Conservation (phyloP, 306 rosid species). For the Trichosanthes truncata region DNA sequence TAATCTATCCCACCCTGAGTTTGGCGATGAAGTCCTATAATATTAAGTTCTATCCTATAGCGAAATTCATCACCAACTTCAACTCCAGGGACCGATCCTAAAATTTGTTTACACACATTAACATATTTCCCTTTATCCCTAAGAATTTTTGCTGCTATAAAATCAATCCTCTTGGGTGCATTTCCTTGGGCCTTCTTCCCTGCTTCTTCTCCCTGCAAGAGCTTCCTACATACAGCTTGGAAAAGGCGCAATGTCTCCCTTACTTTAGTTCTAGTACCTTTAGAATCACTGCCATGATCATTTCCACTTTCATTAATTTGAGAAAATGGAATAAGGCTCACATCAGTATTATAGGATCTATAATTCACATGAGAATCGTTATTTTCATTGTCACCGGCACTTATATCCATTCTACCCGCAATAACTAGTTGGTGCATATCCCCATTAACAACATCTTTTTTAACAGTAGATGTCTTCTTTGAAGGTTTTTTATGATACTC, state of each 20-base stretch:
- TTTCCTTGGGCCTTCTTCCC: slow-evolving; percentile 24
- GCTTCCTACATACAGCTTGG: slow-evolving; percentile 66
- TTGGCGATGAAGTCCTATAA: slow-evolving; percentile 76
- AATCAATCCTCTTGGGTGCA: slow-evolving; percentile 44
- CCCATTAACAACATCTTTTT: slow-evolving; percentile 15
- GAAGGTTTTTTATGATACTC: slow-evolving; percentile 19
- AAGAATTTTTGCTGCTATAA: slow-evolving; percentile 39
- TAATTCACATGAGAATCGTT: slow-evolving; percentile 13
- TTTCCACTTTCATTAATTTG: slow-evolving; percentile 19
- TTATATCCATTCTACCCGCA: slow-evolving; percentile 16
- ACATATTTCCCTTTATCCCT: slow-evolving; percentile 45
- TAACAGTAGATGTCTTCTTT: slow-evolving; percentile 18
- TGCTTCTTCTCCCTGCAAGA: slow-evolving; percentile 67
- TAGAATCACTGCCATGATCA: slow-evolving; percentile 20
- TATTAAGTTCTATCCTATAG: slow-evolving; percentile 67
- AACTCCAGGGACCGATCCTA: slow-evolving; percentile 78
- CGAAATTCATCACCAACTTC: slow-evolving; percentile 95
- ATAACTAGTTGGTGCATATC: slow-evolving; percentile 30
- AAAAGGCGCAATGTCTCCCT: slow-evolving; percentile 65
- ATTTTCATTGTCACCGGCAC: not conserved
- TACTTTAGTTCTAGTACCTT: slow-evolving; percentile 46
- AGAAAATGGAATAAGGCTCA: slow-evolving; percentile 41
- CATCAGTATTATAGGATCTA: slow-evolving; percentile 16
- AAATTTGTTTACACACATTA: slow-evolving; percentile 50
- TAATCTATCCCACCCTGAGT: slow-evolving; percentile 79